These are phyloP conservation scores for Xylariaceae sp. DNA, from an alignment of 2,329 filamentous ascomycete genomes.

Conservation along the genomic window DNA sequence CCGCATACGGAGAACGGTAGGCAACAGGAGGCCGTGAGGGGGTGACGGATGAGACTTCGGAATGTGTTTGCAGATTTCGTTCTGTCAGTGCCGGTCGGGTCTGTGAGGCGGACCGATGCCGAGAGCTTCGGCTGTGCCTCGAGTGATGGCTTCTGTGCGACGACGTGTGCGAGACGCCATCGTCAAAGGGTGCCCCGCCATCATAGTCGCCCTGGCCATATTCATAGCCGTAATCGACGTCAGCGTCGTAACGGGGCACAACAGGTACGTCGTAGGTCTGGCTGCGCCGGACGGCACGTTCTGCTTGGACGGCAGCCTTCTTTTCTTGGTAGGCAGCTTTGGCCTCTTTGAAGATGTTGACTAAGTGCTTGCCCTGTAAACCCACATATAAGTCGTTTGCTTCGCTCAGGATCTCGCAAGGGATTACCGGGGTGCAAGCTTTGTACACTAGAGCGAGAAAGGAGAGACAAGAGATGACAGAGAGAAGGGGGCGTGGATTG, in stretches of 20 bases:
- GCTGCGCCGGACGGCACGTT: constrained; percentile 64
- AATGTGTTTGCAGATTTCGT: constrained; percentile 58
- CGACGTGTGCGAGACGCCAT: constrained; percentile 46
- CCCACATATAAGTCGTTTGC: constrained; percentile 3
- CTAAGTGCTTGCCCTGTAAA: constrained; percentile 81
- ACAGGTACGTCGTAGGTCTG: constrained; percentile 57
- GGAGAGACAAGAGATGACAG: too few relatives aligned
- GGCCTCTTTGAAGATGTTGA: constrained; percentile 91
- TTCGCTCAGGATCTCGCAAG: neutral
- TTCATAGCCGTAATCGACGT: constrained; percentile 30
- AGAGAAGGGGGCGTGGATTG: too few relatives aligned
- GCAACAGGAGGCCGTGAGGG: constrained; percentile 50
- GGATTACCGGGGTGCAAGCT: too few relatives aligned
- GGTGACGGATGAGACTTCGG: constrained; percentile 56
- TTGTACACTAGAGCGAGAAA: constrained; percentile 11
- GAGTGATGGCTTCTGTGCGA: constrained; percentile 52
- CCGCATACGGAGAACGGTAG: constrained; percentile 49
- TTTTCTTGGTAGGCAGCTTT: constrained; percentile 86
- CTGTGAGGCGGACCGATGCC: constrained; percentile 41
- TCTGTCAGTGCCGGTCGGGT: constrained; percentile 54
- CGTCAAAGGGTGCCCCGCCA: constrained; percentile 40
- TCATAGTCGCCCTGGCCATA: constrained; percentile 34
- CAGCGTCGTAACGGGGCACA: constrained; percentile 40
- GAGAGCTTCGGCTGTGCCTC: constrained; percentile 43
- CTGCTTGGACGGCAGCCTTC: constrained; percentile 79